phyloP scores from a whole-genome alignment of 176 grass and related monocot species.

The Lolium perenne region DNA sequence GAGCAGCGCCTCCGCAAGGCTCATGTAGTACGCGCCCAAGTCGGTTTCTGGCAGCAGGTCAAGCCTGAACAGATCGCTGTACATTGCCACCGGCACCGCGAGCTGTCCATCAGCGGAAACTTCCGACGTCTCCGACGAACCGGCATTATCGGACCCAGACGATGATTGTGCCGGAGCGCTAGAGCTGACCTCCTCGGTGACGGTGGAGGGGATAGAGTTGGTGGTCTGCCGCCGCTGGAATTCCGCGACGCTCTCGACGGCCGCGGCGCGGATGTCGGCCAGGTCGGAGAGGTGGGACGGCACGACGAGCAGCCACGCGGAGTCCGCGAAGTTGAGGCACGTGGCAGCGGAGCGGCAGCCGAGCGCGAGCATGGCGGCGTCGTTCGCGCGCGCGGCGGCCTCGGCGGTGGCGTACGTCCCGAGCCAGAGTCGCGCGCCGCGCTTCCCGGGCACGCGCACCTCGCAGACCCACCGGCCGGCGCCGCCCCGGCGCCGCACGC shows the following conservation, averaged over 20 bases:
- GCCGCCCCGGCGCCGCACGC: slow-evolving; percentile 64
- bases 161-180: not conserved
- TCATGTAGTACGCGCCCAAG: slow-evolving; percentile 43
- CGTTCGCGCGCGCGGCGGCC: slow-evolving; percentile 70
- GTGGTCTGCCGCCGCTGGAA: slow-evolving; percentile 33
- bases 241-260: slow-evolving; percentile 43
- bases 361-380: slow-evolving; percentile 60
- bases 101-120: not conserved
- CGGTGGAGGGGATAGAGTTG: not conserved
- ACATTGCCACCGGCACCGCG: not conserved
- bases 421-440: slow-evolving; percentile 70
- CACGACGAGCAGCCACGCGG: slow-evolving; percentile 55
- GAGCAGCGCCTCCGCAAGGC: slow-evolving; percentile 60
- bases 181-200: slow-evolving; percentile 12
- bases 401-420: slow-evolving; percentile 73
- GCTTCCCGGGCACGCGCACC: slow-evolving; percentile 65
- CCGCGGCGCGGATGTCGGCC: slow-evolving; percentile 42
- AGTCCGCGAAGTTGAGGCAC: slow-evolving; percentile 71
- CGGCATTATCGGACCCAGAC: not conserved
- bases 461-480: slow-evolving; percentile 76
- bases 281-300: slow-evolving; percentile 39
- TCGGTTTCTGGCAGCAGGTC: slow-evolving; percentile 48
- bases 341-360: slow-evolving; percentile 16
- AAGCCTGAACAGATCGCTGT: slow-evolving; percentile 18
- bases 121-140: not conserved